These are phyloP conservation scores for Sordariomycetes sp. DNA, from an alignment of 2,329 filamentous ascomycete genomes.

Conservation along the genomic window DNA sequence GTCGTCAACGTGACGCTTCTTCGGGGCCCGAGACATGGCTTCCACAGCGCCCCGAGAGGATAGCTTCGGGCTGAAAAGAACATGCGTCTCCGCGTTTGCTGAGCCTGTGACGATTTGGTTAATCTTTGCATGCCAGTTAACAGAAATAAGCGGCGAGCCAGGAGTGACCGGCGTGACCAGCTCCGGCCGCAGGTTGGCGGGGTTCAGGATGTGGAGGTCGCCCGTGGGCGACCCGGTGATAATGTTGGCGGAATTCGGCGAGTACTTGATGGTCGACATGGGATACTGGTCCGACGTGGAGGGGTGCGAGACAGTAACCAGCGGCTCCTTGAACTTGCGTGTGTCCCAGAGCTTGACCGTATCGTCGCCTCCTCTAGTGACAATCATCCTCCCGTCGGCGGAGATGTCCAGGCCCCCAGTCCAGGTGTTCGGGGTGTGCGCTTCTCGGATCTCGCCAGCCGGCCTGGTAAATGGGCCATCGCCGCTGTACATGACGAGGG, in stretches of 20 bases:
- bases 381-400: constrained; percentile 77
- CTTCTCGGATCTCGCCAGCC: constrained; percentile 70
- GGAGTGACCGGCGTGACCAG: constrained; percentile 83
- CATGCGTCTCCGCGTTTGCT: constrained; percentile 77
- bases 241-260: constrained; percentile 72
- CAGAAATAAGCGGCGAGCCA: constrained; percentile 69
- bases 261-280: constrained; percentile 81
- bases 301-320: constrained; percentile 66
- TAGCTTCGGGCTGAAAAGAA: constrained; percentile 81
- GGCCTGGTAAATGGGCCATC: constrained; percentile 79
- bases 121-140: constrained; percentile 86
- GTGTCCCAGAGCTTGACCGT: constrained; percentile 96
- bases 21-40: constrained; percentile 87
- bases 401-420: constrained; percentile 89
- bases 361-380: constrained; percentile 84
- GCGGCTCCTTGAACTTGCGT: constrained; percentile 83
- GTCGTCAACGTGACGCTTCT: constrained; percentile 92
- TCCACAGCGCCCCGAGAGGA: constrained; percentile 75
- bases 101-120: constrained; percentile 96
- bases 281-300: constrained; percentile 79
- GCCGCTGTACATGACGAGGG: constrained; percentile 83
- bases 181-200: constrained; percentile 78
- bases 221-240: constrained; percentile 82
- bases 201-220: constrained; percentile 85
- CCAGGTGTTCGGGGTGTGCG: constrained; percentile 77